phyloP scores from a whole-genome alignment of 768 basidiomycete species.

The Chlorophyllum brunneum region DNA sequence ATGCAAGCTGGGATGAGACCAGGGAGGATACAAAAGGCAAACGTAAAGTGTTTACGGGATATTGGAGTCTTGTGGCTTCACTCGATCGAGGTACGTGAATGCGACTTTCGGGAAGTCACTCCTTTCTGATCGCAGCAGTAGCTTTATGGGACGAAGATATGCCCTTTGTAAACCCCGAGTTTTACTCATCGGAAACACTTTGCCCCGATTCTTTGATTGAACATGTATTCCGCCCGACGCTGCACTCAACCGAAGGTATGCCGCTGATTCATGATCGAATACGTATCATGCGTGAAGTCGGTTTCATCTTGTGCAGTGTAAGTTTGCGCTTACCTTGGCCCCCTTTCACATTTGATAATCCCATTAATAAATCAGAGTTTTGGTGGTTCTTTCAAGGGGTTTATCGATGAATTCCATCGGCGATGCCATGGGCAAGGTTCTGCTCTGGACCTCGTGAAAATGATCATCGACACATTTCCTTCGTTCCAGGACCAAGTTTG shows the following conservation, averaged over 20 bases:
- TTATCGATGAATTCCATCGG: conserved; percentile 59
- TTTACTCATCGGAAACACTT: conserved; percentile 65
- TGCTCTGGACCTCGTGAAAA: conserved; percentile 68
- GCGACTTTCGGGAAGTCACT: not conserved
- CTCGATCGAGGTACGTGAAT: conserved; percentile 64
- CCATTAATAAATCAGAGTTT: conserved; percentile 41
- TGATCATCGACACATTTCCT: conserved; percentile 68
- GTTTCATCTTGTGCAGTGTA: conserved; percentile 66
- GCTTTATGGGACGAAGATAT: conserved; percentile 68
- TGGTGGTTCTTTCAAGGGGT: conserved; percentile 65
- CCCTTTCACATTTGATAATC: not conserved
- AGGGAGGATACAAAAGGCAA: not conserved
- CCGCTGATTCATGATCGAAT: conserved; percentile 73
- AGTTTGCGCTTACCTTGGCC: conserved; percentile 21
- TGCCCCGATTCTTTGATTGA: conserved; percentile 73
- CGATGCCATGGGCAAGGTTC: conserved; percentile 53
- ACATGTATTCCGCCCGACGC: conserved; percentile 61
- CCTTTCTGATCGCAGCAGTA: conserved; percentile 23
- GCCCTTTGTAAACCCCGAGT: conserved; percentile 74
- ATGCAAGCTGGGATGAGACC: conserved; percentile 53
- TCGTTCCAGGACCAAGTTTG: conserved; percentile 69
- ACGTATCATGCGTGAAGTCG: conserved; percentile 74
- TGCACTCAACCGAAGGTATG: conserved; percentile 55
- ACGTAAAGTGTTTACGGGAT: conserved; percentile 66
- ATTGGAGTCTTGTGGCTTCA: conserved; percentile 84